Base-by-base conservation (phyloP, 805 yeast genomes). In the Yamadazyma akitaensis region DNA sequence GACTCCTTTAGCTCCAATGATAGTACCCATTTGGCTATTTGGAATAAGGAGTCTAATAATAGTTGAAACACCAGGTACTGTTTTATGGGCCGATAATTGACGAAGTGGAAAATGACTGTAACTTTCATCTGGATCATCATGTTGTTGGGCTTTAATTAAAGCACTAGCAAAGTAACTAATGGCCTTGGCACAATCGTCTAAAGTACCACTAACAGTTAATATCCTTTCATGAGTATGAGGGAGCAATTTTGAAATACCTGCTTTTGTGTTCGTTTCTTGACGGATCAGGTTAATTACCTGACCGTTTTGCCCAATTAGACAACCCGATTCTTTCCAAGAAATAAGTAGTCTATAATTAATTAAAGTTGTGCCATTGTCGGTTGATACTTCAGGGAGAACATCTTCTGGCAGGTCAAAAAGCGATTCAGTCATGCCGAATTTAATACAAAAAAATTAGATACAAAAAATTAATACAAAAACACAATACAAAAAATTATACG, bases 241-340 rank as follows among this genome's bases (percentile, higher is more conserved):
- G 31, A 82, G 80, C 34, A 86, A 82, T 57, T 84, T 85, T 12
- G 96, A 84, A 39, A 90, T 88, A 14, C 95, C 96, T 4, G 96
- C 96, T 61, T 85, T 87, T 49, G 90, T 89, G 46, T 78, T 77
- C 26, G 92, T 86, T 48, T 78, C 78, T 42, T 80, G 88, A 53
- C 96, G 76, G 40, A 90, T 80, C 31, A 78, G 75, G 46, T 90
- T 85, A 50, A 90, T 89, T 46, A 84, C 84, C 42, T 76, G 73
- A 39, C 97, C 97, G 53, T 80, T 85, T 54, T 85, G 85, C 44
- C 97, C 97, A 56, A 90, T 90, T 51, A 90, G 80, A 51, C 89
- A 86, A 14, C 96, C 96, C 11, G 96, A 91, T 64, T 90, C 97
- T 60, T 84, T 85, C 46, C 90, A 79, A 2, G 94, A 82, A 16